Percentiles rank a stretch among this genome's conserved stretches.
phyloP scores from a whole-genome alignment of 2,329 filamentous ascomycete species.

The Dendryphion nanum region DNA sequence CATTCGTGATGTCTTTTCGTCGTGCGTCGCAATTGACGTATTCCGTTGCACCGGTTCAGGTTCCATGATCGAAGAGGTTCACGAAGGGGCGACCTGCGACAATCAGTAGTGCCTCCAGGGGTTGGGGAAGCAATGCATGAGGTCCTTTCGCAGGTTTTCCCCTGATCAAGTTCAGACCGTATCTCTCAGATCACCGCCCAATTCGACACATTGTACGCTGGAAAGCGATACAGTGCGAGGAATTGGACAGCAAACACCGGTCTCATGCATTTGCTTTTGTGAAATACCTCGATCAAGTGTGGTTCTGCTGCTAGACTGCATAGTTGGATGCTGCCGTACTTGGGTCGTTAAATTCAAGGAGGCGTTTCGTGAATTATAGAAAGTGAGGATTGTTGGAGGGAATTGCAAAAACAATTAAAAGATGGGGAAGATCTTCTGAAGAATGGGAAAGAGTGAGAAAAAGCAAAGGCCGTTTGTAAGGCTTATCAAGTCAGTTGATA shows the following conservation, averaged over 20 bases:
- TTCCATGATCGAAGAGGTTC: no score
- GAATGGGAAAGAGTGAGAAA: neutral
- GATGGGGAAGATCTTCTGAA: neutral
- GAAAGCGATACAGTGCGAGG: no score
- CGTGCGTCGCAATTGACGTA: no score
- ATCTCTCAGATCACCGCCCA: conserved; percentile 48
- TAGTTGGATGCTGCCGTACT: conserved; percentile 27
- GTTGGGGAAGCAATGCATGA: conserved; percentile 45
- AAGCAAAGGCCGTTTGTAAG: neutral
- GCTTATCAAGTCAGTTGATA: neutral
- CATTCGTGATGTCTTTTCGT: conserved; percentile 22
- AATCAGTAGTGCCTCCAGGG: conserved; percentile 29
- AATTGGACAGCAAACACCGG: conserved; percentile 31
- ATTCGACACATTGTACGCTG: no score
- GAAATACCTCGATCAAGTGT: conserved; percentile 38
- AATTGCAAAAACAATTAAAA: neutral
- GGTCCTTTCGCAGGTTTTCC: conserved; percentile 54
- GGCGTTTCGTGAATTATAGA: neutral
- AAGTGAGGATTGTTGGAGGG: neutral
- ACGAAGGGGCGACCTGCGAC: conserved; percentile 29
- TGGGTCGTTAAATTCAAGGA: conserved; percentile 3
- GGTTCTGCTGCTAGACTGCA: conserved; percentile 33
- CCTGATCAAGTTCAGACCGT: conserved; percentile 57
- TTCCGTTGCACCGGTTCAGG: no score
- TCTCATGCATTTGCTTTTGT: conserved; percentile 35